Percentiles rank a stretch among this genome's conserved stretches.
Evolutionary conservation across 1,284 basidiomycete genomes (phyloP).

Genomic region (Pholiota adiposa): DNA sequence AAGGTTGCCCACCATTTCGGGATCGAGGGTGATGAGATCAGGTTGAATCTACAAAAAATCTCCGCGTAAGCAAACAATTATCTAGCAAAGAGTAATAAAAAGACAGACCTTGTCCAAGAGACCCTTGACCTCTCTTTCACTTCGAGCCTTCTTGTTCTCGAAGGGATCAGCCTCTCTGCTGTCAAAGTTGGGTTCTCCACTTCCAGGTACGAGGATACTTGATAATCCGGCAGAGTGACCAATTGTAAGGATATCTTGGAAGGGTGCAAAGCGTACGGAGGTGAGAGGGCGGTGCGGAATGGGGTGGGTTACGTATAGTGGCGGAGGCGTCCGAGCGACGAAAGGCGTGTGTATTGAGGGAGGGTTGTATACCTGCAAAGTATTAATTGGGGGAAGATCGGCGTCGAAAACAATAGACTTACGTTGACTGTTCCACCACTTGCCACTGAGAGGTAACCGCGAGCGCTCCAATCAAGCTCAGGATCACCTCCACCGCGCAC

Average conservation of each 20-base stretch:
- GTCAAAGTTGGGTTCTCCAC: constrained; percentile 96
- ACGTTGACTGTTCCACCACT: constrained; percentile 86
- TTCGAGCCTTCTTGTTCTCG: constrained; percentile 81
- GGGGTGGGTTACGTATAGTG: constrained; percentile 85
- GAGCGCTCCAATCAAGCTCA: constrained; percentile 79
- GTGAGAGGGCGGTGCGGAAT: constrained; percentile 72
- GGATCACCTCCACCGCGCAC: constrained; percentile 63
- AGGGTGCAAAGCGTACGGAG: constrained; percentile 84
- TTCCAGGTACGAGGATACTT: constrained; percentile 87
- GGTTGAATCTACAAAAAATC: constrained; percentile 79
- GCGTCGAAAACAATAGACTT: constrained; percentile 26
- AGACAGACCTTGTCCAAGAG: constrained; percentile 84
- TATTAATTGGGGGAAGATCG: constrained; percentile 9
- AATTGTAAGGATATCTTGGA: constrained; percentile 90
- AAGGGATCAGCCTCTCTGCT: constrained; percentile 93
- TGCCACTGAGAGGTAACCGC: constrained; percentile 84
- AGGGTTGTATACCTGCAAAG: constrained; percentile 65
- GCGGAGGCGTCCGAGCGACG: constrained; percentile 59
- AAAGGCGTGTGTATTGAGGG: constrained; percentile 66
- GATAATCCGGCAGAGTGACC: constrained; percentile 78
- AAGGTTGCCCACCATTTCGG: constrained; percentile 80
- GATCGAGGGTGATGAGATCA: constrained; percentile 92
- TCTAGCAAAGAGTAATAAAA: neutral
- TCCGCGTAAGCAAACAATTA: neutral
- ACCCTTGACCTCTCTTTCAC: constrained; percentile 91